phyloP scores from a whole-genome alignment of 192 early-diverging fungal species.

The Coemansia erecta region DNA sequence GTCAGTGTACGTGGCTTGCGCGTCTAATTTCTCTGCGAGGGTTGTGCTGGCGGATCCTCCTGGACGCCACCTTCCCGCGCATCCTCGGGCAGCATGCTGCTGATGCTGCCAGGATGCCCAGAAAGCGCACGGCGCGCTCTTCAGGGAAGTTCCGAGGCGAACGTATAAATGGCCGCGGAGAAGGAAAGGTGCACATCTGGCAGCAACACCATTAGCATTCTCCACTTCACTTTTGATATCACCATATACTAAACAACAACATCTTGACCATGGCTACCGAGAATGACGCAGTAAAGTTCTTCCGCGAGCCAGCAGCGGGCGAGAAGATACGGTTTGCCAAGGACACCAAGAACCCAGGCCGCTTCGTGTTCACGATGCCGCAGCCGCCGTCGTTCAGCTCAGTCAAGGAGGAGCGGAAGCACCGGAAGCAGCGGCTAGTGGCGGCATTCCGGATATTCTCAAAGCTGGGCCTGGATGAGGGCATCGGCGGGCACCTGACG shows the following conservation, averaged over 20 bases:
- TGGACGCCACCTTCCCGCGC: no score
- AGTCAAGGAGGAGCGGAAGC: slow-evolving; percentile 54
- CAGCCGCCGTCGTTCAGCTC: slow-evolving; percentile 44
- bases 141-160: no score
- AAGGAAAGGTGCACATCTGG: no score
- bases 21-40: no score
- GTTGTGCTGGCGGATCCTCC: no score
- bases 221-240: no score
- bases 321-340: slow-evolving; percentile 27
- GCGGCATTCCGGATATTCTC: slow-evolving; percentile 60
- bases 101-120: no score
- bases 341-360: slow-evolving; percentile 42
- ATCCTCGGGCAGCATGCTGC: background rate
- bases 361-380: slow-evolving; percentile 49
- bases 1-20: no score
- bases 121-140: background rate
- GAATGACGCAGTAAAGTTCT: slow-evolving; percentile 27
- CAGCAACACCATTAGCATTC: no score
- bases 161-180: no score
- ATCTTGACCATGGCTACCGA: slow-evolving; percentile 7
- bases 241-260: background rate
- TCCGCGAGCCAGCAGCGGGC: slow-evolving; percentile 18
- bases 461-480: slow-evolving; percentile 60
- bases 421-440: slow-evolving; percentile 59
- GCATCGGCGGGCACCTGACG: slow-evolving; percentile 62